phyloP scores from a whole-genome alignment of 352 stramenopile genomes.

The Thraustochytrium sp. region DNA sequence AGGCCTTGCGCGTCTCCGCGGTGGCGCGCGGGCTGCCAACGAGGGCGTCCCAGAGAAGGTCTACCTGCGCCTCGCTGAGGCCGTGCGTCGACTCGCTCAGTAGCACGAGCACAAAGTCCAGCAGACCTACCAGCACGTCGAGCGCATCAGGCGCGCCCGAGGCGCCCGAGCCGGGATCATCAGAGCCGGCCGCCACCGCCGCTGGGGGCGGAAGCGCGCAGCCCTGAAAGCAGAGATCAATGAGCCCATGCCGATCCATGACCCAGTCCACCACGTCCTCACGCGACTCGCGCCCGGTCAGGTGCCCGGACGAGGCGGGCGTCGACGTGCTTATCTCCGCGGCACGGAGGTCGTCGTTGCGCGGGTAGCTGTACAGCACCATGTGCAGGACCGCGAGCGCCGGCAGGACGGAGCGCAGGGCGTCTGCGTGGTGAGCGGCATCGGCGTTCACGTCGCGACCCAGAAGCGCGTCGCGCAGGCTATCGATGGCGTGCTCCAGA shows the following conservation, averaged over 20 bases:
- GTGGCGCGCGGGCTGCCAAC: neutral
- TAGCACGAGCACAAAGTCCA: neutral
- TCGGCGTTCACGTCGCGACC: too few relatives aligned
- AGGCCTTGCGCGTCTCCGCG: neutral
- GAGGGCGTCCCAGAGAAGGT: conserved; percentile 3
- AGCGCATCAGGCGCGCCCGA: neutral
- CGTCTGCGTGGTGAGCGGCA: too few relatives aligned
- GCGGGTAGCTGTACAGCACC: conserved; percentile 15
- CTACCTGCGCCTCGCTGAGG: neutral
- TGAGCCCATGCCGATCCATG: neutral
- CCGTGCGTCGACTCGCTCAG: neutral
- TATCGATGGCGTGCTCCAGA: neutral
- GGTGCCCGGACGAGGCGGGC: neutral
- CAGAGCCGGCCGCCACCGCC: too few relatives aligned
- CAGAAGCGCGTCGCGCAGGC: neutral
- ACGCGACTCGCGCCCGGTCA: neutral
- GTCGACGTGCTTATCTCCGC: neutral
- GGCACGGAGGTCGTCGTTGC: neutral
- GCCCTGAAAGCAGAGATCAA: neutral
- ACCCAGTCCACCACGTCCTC: conserved; percentile 36
- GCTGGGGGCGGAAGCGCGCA: neutral
- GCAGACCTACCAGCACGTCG: neutral
- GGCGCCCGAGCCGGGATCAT: too few relatives aligned
- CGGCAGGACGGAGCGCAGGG: neutral
- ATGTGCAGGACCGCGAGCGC: neutral